Evolutionary conservation across 495 filamentous ascomycete species (phyloP), one percentile per base, ranked within the genome.

Genomic region (Tuber umbilicatum): DNA sequence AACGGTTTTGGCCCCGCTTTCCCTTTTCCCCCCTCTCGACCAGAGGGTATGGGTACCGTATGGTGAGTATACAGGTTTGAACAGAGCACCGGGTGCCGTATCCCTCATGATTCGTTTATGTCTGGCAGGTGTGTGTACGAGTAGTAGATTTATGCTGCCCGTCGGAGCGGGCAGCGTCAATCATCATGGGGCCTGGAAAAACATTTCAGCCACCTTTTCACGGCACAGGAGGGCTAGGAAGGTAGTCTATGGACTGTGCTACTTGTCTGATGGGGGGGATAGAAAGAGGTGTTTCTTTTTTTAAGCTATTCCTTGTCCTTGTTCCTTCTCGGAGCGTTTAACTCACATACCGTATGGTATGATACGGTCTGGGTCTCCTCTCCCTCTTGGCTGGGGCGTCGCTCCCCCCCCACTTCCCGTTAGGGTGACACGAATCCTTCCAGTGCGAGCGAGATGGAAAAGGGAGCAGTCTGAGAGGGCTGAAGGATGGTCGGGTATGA

Each of bases 101-200:
- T 31, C 5, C 55, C 27, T 64, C 55, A 64, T 31, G 10, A 64
- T 64, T 31, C 55, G 55, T 31, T 64, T 31, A 55, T 27, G 47
- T 27, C 23, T 55, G 9, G 47, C 27, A 1, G 21, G 50, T 50
- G 50, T 35, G 55, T 64, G 55, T 64, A 35, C 31, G n/a, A n/a
- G n/a, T n/a, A 31, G 55, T 19, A 17, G 55, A 31, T 35, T 64
- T 31, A 35, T 64, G 55, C 31, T 64, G 27, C 27, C 55, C 9
- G 55, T 64, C n/a, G 55, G 55, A 6, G 27, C 7, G 17, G 55
- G 27, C 55, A 27, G 55, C 55, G 55, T 64, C 55, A 64, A 64
- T 64, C 55, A 64, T 64, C 55, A 35, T 64, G 55, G 35, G 55
- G 55, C 55, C 55, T 64, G 55, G 55, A 64, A 64, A 64, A 64